Base-by-base conservation (phyloP, 1,284 basidiomycete genomes). In the Omphalotus olearius region DNA sequence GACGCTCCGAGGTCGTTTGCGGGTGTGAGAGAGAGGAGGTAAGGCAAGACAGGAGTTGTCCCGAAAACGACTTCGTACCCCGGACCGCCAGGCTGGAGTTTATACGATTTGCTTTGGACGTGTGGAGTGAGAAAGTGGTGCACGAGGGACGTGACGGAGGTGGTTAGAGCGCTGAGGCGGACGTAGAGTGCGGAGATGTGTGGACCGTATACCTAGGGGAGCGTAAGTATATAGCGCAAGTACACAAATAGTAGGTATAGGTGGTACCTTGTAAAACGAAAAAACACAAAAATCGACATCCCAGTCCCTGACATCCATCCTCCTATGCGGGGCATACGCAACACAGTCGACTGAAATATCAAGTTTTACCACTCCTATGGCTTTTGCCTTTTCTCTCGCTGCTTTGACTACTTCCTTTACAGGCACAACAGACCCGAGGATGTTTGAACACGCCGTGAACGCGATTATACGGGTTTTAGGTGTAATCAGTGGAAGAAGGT, bases 321-420 rank as follows among this genome's bases (percentile, higher is more conserved):
- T 66, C 7, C 86, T 71, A 61, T 91, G 88, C 1, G 88, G 88
- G 3, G 87, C 85, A 59, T 86, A 91, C 2, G 88, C 87, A 0
- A 91, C 89, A 56, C 86, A 88, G 60, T 91, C 89, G 1, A 91
- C 74, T 1, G 74, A 77, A 39, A 88, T 69, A 64, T 88, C 78
- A 41, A 88, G 63, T 64, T 85, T 83, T 46, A 63, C 62, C n/a
- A 75, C 74, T n/a, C 84, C 82, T 35, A 76, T 67, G 25, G 74
- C 70, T 35, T 67, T 68, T 0, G 82, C 83, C 13, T 72, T 67
- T 7, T 68, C 69, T 10, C 85, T 66, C 10, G 82, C 69, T 4
- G 78, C 76, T n/a, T 66, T 64, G 4, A 80, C 72, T 17, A 82
- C 66, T 10, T 78, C 75, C 51, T 80, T 76, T 14, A 91, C 77